phyloP scores from a whole-genome alignment of 2,329 filamentous ascomycete genomes.

The Bertia moriformis region DNA sequence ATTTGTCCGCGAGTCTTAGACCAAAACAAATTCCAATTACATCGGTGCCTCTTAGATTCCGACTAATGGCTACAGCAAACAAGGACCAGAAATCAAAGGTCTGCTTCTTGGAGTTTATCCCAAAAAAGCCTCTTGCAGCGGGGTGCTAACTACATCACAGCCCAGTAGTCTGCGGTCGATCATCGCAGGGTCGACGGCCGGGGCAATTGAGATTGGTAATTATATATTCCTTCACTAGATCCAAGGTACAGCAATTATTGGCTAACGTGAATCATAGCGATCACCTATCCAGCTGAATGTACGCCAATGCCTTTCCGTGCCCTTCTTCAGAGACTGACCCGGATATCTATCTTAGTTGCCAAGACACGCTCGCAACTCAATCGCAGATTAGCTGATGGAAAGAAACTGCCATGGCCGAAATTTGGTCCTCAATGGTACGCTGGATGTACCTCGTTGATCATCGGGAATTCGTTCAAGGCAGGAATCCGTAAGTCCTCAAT shows the following conservation, averaged over 20 bases:
- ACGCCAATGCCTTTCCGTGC: conserved; percentile 14
- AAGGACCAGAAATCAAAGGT: conserved; percentile 1
- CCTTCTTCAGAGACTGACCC: neutral
- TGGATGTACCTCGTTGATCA: conserved; percentile 54
- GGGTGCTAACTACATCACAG: conserved; percentile 5
- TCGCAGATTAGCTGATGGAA: conserved; percentile 38
- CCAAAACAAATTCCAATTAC: too few relatives aligned
- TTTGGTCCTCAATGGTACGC: conserved; percentile 59
- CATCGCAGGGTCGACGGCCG: conserved; percentile 81
- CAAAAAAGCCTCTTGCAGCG: too few relatives aligned
- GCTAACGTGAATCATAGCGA: conserved; percentile 32
- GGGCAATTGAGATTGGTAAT: conserved; percentile 80
- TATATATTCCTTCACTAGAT: neutral
- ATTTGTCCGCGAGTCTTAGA: too few relatives aligned
- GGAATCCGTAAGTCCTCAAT: conserved; percentile 41
- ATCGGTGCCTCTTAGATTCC: too few relatives aligned
- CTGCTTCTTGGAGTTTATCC: neutral
- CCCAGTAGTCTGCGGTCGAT: conserved; percentile 79
- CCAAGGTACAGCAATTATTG: conserved; percentile 2
- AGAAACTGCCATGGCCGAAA: conserved; percentile 50
- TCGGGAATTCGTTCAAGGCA: conserved; percentile 56
- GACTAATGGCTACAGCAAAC: neutral
- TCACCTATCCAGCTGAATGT: conserved; percentile 92
- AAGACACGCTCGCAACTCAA: conserved; percentile 51
- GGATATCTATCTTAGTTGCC: too few relatives aligned